A percentile compares a stretch with the other conserved stretches of the same genome.
phyloP scores from a whole-genome alignment of 2,329 filamentous ascomycete genomes.

The Orbilia ellipsospora region DNA sequence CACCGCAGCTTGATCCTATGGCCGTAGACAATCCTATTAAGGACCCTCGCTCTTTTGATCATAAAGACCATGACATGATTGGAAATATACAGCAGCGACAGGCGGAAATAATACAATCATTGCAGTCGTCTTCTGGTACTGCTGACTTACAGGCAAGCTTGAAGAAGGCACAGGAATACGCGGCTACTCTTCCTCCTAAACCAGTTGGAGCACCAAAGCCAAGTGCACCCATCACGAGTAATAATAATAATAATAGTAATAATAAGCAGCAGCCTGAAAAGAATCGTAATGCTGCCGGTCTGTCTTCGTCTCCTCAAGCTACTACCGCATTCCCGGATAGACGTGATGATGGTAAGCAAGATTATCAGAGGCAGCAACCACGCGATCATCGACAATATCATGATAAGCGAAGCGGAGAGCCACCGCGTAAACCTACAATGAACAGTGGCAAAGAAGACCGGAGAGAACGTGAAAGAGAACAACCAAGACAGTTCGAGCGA shows the following conservation, averaged over 20 bases:
- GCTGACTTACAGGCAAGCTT: constrained; percentile 48
- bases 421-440: constrained; percentile 44
- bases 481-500: background rate
- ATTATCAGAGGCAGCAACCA: constrained; percentile 35
- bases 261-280: constrained; percentile 32
- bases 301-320: constrained; percentile 5
- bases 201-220: constrained; percentile 28
- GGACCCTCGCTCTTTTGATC: constrained; percentile 34
- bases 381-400: constrained; percentile 47
- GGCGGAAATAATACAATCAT: constrained; percentile 3
- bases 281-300: constrained; percentile 24
- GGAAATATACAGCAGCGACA: constrained; percentile 27
- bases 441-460: no score
- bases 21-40: constrained; percentile 43
- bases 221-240: background rate
- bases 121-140: constrained; percentile 5
- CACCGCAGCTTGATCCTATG: constrained; percentile 40
- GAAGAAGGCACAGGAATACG: constrained; percentile 51
- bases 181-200: constrained; percentile 43
- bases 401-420: constrained; percentile 42
- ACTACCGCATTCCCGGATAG: constrained; percentile 19
- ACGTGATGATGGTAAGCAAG: constrained; percentile 49
- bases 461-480: constrained; percentile 25
- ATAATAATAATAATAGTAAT: no score
- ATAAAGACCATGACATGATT: constrained; percentile 21